Conservation (phyloP, 176 grass and related monocot species). For the Guadua angustifolia region DNA sequence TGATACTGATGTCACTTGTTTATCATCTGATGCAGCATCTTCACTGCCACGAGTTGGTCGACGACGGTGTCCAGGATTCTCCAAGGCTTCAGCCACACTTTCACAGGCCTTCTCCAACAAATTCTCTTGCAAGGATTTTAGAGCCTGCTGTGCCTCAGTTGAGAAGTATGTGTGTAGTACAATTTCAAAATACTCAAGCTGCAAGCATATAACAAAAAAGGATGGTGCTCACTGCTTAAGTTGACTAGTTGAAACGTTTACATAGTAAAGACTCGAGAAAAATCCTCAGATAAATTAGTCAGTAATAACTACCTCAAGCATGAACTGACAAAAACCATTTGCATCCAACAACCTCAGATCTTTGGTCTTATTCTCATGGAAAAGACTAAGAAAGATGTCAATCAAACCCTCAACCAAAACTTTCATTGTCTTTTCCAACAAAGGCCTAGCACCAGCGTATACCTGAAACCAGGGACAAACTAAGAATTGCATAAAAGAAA, state of each 20-base stretch:
- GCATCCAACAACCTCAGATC: slow-evolving; percentile 77
- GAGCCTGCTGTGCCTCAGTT: slow-evolving; percentile 75
- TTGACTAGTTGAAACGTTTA: slow-evolving; percentile 26
- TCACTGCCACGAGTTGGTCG: slow-evolving; percentile 90
- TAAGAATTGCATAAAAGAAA: slow-evolving; percentile 13
- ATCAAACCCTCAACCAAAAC: slow-evolving; percentile 93
- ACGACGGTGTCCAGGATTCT: slow-evolving; percentile 82
- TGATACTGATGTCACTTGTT: slow-evolving; percentile 69
- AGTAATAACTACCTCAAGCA: slow-evolving; percentile 80
- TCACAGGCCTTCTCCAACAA: slow-evolving; percentile 97
- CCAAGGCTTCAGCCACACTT: slow-evolving; percentile 64
- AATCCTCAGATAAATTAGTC: slow-evolving; percentile 25
- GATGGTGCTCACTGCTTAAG: neutral
- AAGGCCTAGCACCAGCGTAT: slow-evolving; percentile 84
- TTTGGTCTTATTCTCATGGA: slow-evolving; percentile 88
- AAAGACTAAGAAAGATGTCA: slow-evolving; percentile 90
- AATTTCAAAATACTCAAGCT: slow-evolving; percentile 95
- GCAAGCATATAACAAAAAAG: slow-evolving; percentile 43
- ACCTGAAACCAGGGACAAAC: slow-evolving; percentile 60
- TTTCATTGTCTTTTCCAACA: slow-evolving; percentile 83
- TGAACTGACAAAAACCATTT: slow-evolving; percentile 96
- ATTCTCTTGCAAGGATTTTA: slow-evolving; percentile 86
- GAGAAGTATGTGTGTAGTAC: slow-evolving; percentile 81
- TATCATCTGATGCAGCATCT: slow-evolving; percentile 85
- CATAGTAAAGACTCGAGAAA: slow-evolving; percentile 24